Evolutionary conservation across 768 basidiomycete species (phyloP).

Genomic region (Candolleomyces aberdarensis): DNA sequence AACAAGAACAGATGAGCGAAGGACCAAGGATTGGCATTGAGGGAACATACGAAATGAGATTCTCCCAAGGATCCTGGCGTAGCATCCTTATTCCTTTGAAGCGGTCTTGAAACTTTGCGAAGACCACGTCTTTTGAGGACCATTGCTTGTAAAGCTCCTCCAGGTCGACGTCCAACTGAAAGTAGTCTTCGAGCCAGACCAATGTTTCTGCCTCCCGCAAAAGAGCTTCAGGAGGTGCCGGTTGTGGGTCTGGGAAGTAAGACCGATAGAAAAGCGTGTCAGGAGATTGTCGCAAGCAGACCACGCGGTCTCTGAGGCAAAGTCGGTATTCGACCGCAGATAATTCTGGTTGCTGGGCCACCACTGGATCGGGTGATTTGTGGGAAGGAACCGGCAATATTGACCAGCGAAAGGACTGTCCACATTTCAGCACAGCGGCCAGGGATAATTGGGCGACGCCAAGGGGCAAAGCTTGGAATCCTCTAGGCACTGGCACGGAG

Average conservation of each 20-base stretch:
- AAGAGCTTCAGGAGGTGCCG: constrained; percentile 29
- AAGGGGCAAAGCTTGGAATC: constrained; percentile 58
- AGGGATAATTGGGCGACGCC: constrained; percentile 72
- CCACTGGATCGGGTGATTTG: constrained; percentile 3
- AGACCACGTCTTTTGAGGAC: constrained; percentile 71
- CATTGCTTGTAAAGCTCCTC: constrained; percentile 70
- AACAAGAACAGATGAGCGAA: background rate
- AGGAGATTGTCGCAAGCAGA: constrained; percentile 76
- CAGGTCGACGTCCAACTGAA: constrained; percentile 81
- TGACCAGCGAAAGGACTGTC: constrained; percentile 86
- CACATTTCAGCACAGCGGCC: constrained; percentile 72
- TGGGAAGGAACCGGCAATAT: constrained; percentile 38
- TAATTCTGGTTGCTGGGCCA: constrained; percentile 10
- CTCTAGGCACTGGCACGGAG: constrained; percentile 23
- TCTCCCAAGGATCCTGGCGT: constrained; percentile 95
- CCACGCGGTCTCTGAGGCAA: constrained; percentile 77
- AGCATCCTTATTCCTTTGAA: constrained; percentile 85
- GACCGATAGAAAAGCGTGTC: constrained; percentile 70
- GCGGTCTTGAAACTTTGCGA: constrained; percentile 56
- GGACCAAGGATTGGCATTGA: background rate
- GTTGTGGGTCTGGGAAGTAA: constrained; percentile 51
- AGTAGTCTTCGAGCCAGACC: constrained; percentile 80
- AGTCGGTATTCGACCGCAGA: constrained; percentile 63
- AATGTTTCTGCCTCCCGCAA: constrained; percentile 62
- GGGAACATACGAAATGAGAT: constrained; percentile 78